These are phyloP conservation scores for Mortierella sp. DNA, from an alignment of 371 early-diverging fungal genomes.

Conservation along the genomic window DNA sequence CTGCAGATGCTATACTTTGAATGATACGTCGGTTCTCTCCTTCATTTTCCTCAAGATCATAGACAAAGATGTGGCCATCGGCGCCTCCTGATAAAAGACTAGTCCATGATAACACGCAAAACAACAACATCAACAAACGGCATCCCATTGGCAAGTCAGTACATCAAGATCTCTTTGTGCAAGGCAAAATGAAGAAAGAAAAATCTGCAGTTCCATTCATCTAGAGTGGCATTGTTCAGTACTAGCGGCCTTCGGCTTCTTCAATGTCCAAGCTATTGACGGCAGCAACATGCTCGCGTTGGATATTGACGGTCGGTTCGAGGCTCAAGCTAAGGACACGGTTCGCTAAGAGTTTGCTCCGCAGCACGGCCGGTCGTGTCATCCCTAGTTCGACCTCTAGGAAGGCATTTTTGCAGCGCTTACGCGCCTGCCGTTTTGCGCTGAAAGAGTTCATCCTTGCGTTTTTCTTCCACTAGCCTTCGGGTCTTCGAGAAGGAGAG, in stretches of 20 bases:
- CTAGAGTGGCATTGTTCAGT: conserved; percentile 18
- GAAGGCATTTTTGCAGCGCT: conserved; percentile 19
- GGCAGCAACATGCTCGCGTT: conserved; percentile 57
- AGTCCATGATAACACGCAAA: neutral
- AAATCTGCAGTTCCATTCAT: neutral
- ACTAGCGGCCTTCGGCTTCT: conserved; percentile 69
- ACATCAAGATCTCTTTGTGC: neutral
- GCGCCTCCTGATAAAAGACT: conserved; percentile 77
- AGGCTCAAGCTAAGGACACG: conserved; percentile 30
- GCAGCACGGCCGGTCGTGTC: conserved; percentile 12
- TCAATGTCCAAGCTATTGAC: conserved; percentile 69
- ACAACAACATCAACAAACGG: neutral
- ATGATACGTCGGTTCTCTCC: conserved; percentile 54
- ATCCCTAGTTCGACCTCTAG: conserved; percentile 29
- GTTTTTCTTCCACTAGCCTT: neutral
- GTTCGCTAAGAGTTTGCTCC: conserved; percentile 11
- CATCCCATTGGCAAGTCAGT: neutral
- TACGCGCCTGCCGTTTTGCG: neutral
- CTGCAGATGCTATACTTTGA: conserved; percentile 57
- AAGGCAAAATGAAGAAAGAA: neutral
- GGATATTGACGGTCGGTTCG: conserved; percentile 35
- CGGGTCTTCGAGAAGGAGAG: neutral
- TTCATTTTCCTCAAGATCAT: conserved; percentile 67
- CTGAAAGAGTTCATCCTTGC: neutral
- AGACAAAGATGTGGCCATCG: conserved; percentile 74